phyloP scores from a whole-genome alignment of 352 stramenopile species.

The Phytophthora citrophthora region DNA sequence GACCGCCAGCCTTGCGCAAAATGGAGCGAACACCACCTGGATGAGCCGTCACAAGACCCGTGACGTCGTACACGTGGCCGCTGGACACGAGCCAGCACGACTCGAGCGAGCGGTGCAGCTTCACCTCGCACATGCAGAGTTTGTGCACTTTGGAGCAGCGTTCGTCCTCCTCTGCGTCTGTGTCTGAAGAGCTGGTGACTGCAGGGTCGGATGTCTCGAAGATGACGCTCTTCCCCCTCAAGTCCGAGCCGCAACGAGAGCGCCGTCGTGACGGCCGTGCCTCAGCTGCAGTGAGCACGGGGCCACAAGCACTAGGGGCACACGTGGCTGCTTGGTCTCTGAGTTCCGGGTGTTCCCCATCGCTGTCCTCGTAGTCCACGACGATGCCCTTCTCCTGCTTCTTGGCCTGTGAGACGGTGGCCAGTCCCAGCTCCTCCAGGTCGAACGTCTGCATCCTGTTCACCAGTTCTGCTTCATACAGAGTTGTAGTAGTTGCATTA shows the following conservation, averaged over 20 bases:
- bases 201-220: constrained; percentile 12
- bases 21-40: constrained; percentile 82
- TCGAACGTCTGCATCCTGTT: constrained; percentile 42
- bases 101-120: constrained; percentile 87
- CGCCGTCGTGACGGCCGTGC: constrained; percentile 17
- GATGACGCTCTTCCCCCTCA: constrained; percentile 45
- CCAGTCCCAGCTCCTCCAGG: constrained; percentile 55
- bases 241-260: constrained; percentile 35
- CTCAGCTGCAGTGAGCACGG: constrained; percentile 28
- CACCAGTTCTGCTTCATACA: constrained; percentile 13
- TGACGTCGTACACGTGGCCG: constrained; percentile 87
- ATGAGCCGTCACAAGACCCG: constrained; percentile 72
- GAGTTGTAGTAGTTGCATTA: constrained; percentile 4
- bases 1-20: constrained; percentile 77
- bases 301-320: constrained; percentile 48
- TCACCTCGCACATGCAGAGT: constrained; percentile 81
- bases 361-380: constrained; percentile 64
- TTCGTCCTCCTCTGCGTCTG: constrained; percentile 30
- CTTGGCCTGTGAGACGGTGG: constrained; percentile 5
- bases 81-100: constrained; percentile 97
- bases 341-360: constrained; percentile 19
- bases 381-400: constrained; percentile 46
- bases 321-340: constrained; percentile 36
- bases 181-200: constrained; percentile 19
- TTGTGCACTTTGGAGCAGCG: constrained; percentile 71